phyloP scores from a whole-genome alignment of 495 filamentous ascomycete species.

The Trichocladium uniseriatum region DNA sequence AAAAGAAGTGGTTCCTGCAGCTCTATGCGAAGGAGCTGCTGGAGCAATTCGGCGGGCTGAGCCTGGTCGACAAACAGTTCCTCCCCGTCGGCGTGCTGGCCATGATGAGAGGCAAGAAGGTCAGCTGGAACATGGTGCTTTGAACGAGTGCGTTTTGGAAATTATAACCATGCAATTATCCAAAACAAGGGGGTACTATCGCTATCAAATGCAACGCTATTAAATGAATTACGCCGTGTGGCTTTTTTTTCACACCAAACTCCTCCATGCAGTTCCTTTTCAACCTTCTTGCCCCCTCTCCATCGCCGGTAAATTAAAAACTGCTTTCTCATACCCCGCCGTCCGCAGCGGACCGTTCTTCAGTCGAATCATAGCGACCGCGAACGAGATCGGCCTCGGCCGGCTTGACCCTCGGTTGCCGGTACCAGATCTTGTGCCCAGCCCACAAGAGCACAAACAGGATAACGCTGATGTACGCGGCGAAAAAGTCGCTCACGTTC shows the following conservation, averaged over 20 bases:
- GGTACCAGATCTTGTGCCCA: conserved; percentile 45
- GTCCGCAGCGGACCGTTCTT: conserved; percentile 6
- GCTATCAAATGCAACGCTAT: background rate
- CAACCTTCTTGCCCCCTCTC: background rate
- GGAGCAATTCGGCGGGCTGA: conserved; percentile 41
- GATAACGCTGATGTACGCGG: conserved; percentile 53
- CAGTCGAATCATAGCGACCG: conserved; percentile 13
- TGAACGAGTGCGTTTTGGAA: conserved; percentile 14
- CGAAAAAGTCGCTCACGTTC: conserved; percentile 49
- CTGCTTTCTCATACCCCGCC: conserved; percentile 6
- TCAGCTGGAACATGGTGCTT: conserved; percentile 45
- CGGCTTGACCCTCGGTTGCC: conserved; percentile 15
- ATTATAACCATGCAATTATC: background rate
- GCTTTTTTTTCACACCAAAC: too few species aligned
- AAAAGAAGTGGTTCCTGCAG: conserved; percentile 44
- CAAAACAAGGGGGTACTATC: conserved; percentile 2
- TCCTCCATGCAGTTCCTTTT: background rate
- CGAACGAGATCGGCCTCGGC: conserved; percentile 15
- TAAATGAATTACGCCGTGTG: too few species aligned
- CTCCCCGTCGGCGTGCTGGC: conserved; percentile 46
- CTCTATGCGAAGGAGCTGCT: conserved; percentile 44
- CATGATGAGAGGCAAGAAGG: conserved; percentile 45
- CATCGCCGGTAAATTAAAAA: background rate
- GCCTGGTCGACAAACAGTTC: conserved; percentile 44
- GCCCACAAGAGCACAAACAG: conserved; percentile 49